Evolutionary conservation across 306 rosid species (phyloP), one percentile per base, ranked within the genome.

Genomic region (Castanea crenata): DNA sequence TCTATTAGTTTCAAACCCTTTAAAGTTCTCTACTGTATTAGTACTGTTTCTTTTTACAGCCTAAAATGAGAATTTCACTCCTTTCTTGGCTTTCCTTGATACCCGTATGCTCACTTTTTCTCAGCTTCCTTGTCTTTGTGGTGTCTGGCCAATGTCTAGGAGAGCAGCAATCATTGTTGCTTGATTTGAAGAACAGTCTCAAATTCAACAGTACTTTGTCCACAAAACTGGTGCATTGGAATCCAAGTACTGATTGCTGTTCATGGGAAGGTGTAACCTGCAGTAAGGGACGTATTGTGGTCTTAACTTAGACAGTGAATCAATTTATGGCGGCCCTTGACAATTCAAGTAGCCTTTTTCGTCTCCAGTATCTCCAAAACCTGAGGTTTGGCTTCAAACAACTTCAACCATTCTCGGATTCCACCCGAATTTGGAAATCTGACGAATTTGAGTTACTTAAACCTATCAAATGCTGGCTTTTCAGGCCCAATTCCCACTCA

Each of bases 211-310:
- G 1, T 46, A 14, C 32, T 4, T 0, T 0, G 6, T 82, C 92
- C 32, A 76, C 1, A 4, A 87, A 85, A 62, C 76, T 89, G 1
- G 64, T 10, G 12, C 20, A 11, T 2, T 89, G 94, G 97, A 72
- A 78, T 4, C 58, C 27, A 51, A 80, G 8, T 41, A 1, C 54
- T 6, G 82, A 58, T 76, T 87, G 85, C 54, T 87, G 94, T 57
- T 5, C 35, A 16, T 90, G 94, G 97, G 25, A 1, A 1, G 94
- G 94, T 49, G 86, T 92, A 15, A 5, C 27, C 4, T 91, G 91
- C 71, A 75, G 82, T 0, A 4, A 58, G 1, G 89, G 85, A 6
- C 35, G 9, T 71, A 83, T 86, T 68, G 20, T 3, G 78, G 79
- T 19, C 85, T 84, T 71, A 86, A 87, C 68, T 64, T 84, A 41